A percentile compares a stretch with the other conserved stretches of the same genome.
phyloP scores from a whole-genome alignment of 768 basidiomycete genomes.

The Crepidotus variabilis region DNA sequence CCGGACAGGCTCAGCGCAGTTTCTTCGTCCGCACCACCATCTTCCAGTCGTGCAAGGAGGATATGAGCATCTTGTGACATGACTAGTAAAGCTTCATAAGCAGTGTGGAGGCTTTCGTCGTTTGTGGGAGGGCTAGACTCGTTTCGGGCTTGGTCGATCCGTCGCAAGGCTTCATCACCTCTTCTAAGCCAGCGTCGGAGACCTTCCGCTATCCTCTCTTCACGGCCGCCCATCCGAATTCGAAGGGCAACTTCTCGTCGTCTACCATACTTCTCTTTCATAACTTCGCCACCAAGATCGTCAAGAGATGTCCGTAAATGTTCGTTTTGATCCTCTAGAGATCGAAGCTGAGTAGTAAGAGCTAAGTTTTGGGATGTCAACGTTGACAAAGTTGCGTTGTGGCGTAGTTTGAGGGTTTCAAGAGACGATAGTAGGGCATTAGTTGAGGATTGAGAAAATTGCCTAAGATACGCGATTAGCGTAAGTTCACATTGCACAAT shows the following conservation, averaged over 20 bases:
- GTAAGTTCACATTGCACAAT: not conserved
- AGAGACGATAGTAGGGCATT: conserved; percentile 62
- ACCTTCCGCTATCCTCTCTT: conserved; percentile 54
- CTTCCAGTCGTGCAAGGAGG: conserved; percentile 20
- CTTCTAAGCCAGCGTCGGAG: conserved; percentile 55
- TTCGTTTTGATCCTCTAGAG: conserved; percentile 38
- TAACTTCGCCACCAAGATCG: conserved; percentile 65
- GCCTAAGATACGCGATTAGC: conserved; percentile 40
- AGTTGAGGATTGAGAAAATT: conserved; percentile 76
- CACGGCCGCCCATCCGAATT: conserved; percentile 58
- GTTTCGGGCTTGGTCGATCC: conserved; percentile 16
- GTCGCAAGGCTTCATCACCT: conserved; percentile 33
- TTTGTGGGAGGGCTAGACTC: not conserved
- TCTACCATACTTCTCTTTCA: conserved; percentile 69
- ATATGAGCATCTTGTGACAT: conserved; percentile 25
- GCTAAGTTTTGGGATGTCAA: conserved; percentile 46
- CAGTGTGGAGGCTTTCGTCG: not conserved
- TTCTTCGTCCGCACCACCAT: conserved; percentile 21
- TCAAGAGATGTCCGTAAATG: conserved; percentile 61
- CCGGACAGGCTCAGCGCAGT: conserved; percentile 31
- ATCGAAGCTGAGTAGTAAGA: conserved; percentile 38
- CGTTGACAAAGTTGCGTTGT: conserved; percentile 57
- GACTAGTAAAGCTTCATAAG: conserved; percentile 13
- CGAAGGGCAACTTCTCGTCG: conserved; percentile 66
- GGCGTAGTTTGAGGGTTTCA: conserved; percentile 52